Evolutionary conservation across 371 early-diverging fungal genomes (phyloP).

Genomic region (Coemansia linderi): DNA sequence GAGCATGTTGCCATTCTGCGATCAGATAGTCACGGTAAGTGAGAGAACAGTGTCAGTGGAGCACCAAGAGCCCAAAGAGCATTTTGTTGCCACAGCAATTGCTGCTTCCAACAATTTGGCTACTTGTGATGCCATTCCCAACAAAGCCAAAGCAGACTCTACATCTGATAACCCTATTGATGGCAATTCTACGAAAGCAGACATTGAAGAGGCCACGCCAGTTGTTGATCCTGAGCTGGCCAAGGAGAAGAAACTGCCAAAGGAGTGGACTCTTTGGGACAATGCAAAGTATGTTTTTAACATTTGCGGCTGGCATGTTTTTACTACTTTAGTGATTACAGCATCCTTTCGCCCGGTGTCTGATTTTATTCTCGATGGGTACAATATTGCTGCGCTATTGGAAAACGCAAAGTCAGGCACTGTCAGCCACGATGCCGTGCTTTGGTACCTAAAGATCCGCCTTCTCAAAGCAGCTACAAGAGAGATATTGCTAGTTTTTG

Average conservation of each 20-base stretch:
- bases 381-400: constrained; percentile 25
- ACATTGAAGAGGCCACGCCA: background rate
- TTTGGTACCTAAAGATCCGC: background rate
- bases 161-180: too few relatives aligned
- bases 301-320: constrained; percentile 17
- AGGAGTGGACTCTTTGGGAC: background rate
- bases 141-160: background rate
- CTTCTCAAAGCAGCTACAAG: background rate
- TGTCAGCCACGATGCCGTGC: background rate
- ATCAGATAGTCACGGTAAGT: constrained; percentile 59
- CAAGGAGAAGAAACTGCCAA: background rate
- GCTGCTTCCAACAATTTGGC: background rate
- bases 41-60: constrained; percentile 58
- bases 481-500: background rate
- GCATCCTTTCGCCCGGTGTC: constrained; percentile 21
- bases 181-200: background rate
- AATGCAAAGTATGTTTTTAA: constrained; percentile 16
- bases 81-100: background rate
- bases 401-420: constrained; percentile 9
- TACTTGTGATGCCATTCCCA: background rate
- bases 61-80: background rate
- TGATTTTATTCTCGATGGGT: constrained; percentile 26
- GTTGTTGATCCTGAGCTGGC: background rate
- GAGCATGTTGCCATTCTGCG: constrained; percentile 59
- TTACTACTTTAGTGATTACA: constrained; percentile 10